These are phyloP conservation scores for Picea glauca DNA, from an alignment of 75 land plant genomes.

Conservation along the genomic window DNA sequence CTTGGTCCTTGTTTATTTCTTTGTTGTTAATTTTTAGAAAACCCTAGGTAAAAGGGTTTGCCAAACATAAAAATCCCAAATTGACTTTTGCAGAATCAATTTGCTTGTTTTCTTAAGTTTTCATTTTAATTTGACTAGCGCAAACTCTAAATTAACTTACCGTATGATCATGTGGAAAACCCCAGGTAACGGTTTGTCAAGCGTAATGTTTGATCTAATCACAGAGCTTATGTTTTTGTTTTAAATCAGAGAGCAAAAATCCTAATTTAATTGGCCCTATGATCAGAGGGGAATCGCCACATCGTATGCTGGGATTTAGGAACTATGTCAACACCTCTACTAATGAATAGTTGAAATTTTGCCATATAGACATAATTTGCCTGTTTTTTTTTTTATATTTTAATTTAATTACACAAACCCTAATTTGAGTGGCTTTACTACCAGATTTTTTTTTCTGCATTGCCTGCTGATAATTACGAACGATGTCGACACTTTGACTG, in stretches of 20 bases:
- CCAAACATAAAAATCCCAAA: neutral
- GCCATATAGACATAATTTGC: too few species aligned
- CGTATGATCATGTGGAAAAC: neutral
- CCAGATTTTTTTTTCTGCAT: too few species aligned
- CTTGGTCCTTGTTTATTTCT: neutral
- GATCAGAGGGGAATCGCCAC: neutral
- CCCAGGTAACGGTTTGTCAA: neutral
- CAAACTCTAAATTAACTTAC: neutral
- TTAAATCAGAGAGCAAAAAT: neutral
- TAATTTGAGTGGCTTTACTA: too few species aligned
- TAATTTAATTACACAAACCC: too few species aligned
- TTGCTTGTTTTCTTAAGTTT: neutral
- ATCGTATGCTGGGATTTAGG: neutral
- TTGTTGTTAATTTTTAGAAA: neutral
- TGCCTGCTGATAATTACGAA: too few species aligned
- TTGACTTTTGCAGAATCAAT: neutral
- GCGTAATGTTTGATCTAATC: neutral
- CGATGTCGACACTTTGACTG: too few species aligned
- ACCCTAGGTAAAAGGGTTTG: neutral
- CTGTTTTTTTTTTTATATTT: too few species aligned
- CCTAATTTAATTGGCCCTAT: neutral
- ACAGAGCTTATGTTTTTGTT: neutral
- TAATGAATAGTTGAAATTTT: neutral
- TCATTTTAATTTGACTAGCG: neutral
- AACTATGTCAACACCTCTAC: neutral